Percentiles rank a stretch among this genome's conserved stretches.
These are phyloP conservation scores for Acorus calamus DNA, from an alignment of 106 monocot species.

Conservation along the genomic window DNA sequence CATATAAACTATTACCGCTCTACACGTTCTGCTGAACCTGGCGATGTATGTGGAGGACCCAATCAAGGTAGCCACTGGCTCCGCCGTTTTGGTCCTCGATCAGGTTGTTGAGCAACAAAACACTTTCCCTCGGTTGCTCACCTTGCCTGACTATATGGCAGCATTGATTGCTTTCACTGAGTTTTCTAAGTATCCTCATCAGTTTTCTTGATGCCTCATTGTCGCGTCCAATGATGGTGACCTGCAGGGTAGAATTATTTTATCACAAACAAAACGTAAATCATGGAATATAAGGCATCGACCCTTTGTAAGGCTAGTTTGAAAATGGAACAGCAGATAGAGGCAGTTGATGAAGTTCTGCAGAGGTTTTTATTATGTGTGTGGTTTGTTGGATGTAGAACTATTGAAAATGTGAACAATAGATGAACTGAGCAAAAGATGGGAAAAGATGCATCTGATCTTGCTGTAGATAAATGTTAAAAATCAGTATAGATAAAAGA, in stretches of 20 bases:
- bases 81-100: slow-evolving; percentile 73
- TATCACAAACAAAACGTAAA: background rate
- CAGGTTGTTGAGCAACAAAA: slow-evolving; percentile 60
- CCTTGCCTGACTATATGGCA: slow-evolving; percentile 69
- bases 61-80: slow-evolving; percentile 56
- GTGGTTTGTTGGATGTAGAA: too few relatives aligned
- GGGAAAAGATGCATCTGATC: too few relatives aligned
- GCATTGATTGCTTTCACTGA: slow-evolving; percentile 53
- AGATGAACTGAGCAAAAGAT: too few relatives aligned
- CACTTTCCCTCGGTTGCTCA: slow-evolving; percentile 70
- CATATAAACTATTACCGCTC: too few relatives aligned
- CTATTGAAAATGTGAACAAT: too few relatives aligned
- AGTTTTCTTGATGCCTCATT: slow-evolving; percentile 52
- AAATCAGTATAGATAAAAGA: too few relatives aligned
- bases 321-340: too few relatives aligned
- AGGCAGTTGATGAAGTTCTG: too few relatives aligned
- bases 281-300: background rate
- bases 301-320: too few relatives aligned
- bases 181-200: slow-evolving; percentile 27
- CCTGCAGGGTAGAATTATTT: slow-evolving; percentile 23
- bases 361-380: too few relatives aligned
- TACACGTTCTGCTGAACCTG: slow-evolving; percentile 10
- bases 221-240: slow-evolving; percentile 33
- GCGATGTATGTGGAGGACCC: slow-evolving; percentile 72
- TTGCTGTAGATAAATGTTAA: too few relatives aligned